Base-by-base conservation (phyloP, 805 yeast species). In the Teunomyces aglyptinius region DNA sequence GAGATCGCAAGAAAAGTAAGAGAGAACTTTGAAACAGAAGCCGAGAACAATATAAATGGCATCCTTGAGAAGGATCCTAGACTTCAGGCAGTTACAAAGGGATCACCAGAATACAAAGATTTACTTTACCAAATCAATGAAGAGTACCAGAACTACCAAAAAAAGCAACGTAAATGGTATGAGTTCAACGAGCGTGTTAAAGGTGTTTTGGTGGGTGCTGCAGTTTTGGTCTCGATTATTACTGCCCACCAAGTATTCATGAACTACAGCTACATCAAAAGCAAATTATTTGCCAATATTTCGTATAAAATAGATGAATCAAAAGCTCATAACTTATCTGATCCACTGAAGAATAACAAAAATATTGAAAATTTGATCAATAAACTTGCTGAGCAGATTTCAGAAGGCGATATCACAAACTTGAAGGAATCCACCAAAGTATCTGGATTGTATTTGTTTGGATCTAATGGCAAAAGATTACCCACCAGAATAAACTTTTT, bases 401-500 rank as follows among this genome's bases (percentile, higher is more conserved):
- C 51, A 24, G 44, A 19, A 8, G 49, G 49, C 12, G 55, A 63
- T 42, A 32, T 64, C 1, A 43, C 31, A 11, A 45, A 54, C 10
- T 43, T 67, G 20, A 46, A 57, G 42, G 51, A 56, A 28, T 68
- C 73, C 5, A 45, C 44, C 4, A 51, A 56, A 11, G 53, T 50
- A 6, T 45, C 68, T 4, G 77, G 77, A 1, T 54, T 72, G 19
- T 72, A 72, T 52, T 47, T 70, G 5, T 64, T 61, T 54, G 76
- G 76, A 51, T 48, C 55, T 0, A 41, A 69, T 56, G 41, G 70
- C 58, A 49, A 71, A 71, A 52, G 61, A 44, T 61, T 77, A 5
- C 95, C 96, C 3, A 61, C 75, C 24, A 73, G 96, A 56, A 64
- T 86, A 5, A 67, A 73, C 1, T 76, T 73, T 52, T 89, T 92